Conservation (phyloP, 164 flowering plant species). For the Kingdonia uniflora region DNA sequence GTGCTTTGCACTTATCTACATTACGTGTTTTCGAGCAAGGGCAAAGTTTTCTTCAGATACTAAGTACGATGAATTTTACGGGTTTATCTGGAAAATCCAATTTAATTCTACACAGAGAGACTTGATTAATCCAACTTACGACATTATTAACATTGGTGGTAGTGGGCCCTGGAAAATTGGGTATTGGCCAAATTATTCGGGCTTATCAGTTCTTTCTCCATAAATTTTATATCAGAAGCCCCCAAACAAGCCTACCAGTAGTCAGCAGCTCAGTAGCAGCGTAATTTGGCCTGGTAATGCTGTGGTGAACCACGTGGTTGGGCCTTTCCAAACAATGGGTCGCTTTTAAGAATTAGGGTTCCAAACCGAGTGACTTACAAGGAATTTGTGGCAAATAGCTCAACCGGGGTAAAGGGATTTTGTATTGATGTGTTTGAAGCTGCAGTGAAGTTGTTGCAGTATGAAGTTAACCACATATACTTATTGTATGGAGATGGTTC, state of each 20-base stretch:
- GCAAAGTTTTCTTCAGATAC: slow-evolving; percentile 31
- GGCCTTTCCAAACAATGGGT: slow-evolving; percentile 89
- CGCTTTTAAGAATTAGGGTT: slow-evolving; percentile 59
- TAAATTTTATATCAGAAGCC: slow-evolving; percentile 49
- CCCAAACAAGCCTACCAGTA: slow-evolving; percentile 36
- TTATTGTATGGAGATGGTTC: slow-evolving; percentile 59
- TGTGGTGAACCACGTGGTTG: slow-evolving; percentile 61
- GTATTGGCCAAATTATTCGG: slow-evolving; percentile 79
- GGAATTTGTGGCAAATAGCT: slow-evolving; percentile 45
- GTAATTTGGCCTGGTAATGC: slow-evolving; percentile 87
- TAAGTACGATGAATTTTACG: slow-evolving; percentile 41
- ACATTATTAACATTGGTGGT: slow-evolving; percentile 58
- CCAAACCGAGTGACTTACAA: slow-evolving; percentile 62
- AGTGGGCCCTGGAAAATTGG: slow-evolving; percentile 50
- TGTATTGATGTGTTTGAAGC: slow-evolving; percentile 84
- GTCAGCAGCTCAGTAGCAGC: slow-evolving; percentile 39
- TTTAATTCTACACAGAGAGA: slow-evolving; percentile 42
- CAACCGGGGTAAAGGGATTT: slow-evolving; percentile 52
- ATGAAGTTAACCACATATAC: slow-evolving; percentile 58
- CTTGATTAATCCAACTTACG: slow-evolving; percentile 53
- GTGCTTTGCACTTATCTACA: slow-evolving; percentile 30
- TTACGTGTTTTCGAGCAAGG: slow-evolving; percentile 57
- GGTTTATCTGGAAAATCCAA: slow-evolving; percentile 52
- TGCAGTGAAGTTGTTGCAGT: slow-evolving; percentile 65
- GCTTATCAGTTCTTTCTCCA: slow-evolving; percentile 60